Evolutionary conservation across 768 basidiomycete genomes (phyloP).

Genomic region (Mycena albidolilacea): DNA sequence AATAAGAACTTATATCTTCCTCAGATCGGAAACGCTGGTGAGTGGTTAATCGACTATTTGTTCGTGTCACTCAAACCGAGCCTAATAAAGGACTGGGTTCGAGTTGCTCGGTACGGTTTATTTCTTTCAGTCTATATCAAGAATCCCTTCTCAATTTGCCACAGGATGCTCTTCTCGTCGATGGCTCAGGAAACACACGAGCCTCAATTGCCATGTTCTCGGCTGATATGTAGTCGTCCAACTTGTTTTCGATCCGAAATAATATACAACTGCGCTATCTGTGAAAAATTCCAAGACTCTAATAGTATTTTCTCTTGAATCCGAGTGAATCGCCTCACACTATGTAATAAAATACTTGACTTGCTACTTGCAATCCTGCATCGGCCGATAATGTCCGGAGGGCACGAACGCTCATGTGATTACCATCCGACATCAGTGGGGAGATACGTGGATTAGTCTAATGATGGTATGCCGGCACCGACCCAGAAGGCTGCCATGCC

Average conservation of each 20-base stretch:
- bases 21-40: constrained; percentile 34
- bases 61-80: background rate
- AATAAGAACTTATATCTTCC: background rate
- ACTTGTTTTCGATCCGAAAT: background rate
- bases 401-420: too few species aligned
- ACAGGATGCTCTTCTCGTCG: constrained; percentile 34
- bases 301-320: background rate
- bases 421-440: too few species aligned
- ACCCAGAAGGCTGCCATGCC: too few species aligned
- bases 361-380: too few species aligned
- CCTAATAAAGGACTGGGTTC: constrained; percentile 28
- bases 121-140: background rate
- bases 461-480: too few species aligned
- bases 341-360: too few species aligned
- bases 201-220: constrained; percentile 36
- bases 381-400: too few species aligned
- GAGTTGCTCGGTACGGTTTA: constrained; percentile 20
- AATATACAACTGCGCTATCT: background rate
- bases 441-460: too few species aligned
- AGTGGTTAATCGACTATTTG: background rate
- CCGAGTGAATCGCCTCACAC: too few species aligned
- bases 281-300: too few species aligned
- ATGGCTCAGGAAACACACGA: constrained; percentile 28
- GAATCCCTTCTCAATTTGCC: background rate
- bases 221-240: constrained; percentile 28